Percentiles rank a stretch among this genome's conserved stretches.
These are phyloP conservation scores for Heterobasidion irregulare DNA, from an alignment of 1,284 basidiomycete genomes.

Conservation along the genomic window DNA sequence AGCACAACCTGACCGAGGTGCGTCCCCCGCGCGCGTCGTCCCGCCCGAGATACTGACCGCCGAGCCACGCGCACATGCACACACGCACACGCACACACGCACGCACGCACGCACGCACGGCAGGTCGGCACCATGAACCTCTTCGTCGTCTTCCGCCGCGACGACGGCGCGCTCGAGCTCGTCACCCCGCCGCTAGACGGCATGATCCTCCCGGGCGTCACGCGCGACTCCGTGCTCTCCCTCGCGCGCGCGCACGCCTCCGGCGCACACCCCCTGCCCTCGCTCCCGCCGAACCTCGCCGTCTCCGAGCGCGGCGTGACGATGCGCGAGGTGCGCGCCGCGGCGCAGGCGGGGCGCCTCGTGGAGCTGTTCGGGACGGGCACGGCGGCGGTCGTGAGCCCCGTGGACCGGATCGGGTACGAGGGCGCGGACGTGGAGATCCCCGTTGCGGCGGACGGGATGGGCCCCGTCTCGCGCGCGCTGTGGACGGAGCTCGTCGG, in stretches of 20 bases:
- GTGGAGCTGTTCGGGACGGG: slow-evolving; percentile 93
- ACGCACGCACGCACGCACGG: not conserved
- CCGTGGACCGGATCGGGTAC: slow-evolving; percentile 85
- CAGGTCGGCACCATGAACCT: slow-evolving; percentile 96
- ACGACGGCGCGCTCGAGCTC: slow-evolving; percentile 74
- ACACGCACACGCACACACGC: too few species aligned
- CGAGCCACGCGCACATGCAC: not conserved
- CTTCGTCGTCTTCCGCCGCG: slow-evolving; percentile 77
- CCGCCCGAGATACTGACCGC: not conserved
- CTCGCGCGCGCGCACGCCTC: slow-evolving; percentile 75
- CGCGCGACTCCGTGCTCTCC: slow-evolving; percentile 83
- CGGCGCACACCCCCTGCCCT: slow-evolving; percentile 46
- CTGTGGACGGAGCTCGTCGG: slow-evolving; percentile 84
- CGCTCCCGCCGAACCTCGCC: slow-evolving; percentile 60
- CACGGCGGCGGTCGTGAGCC: slow-evolving; percentile 83
- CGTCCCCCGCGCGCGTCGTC: not conserved
- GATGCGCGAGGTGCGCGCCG: slow-evolving; percentile 83
- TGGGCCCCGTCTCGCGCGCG: slow-evolving; percentile 79
- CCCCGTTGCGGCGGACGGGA: slow-evolving; percentile 81
- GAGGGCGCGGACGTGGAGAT: slow-evolving; percentile 77
- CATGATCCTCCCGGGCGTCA: slow-evolving; percentile 95
- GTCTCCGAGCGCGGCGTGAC: slow-evolving; percentile 82
- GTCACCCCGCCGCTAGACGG: slow-evolving; percentile 92
- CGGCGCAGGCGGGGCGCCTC: slow-evolving; percentile 62
- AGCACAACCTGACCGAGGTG: slow-evolving; percentile 80